These are phyloP conservation scores for Piloderma croceum DNA, from an alignment of 768 basidiomycete species.

Conservation along the genomic window DNA sequence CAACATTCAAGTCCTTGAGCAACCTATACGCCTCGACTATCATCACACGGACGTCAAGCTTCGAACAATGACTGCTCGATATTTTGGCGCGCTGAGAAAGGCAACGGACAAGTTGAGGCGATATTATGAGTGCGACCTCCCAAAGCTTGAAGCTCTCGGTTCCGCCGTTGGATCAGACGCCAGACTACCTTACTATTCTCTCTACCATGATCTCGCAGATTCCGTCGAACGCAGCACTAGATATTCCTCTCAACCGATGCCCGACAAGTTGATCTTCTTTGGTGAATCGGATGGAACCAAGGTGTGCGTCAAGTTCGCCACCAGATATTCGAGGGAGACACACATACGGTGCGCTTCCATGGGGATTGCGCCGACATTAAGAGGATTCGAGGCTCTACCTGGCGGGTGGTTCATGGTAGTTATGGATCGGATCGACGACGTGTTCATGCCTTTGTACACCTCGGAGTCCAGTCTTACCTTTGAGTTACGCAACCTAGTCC, in stretches of 20 bases:
- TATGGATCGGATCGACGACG: slow-evolving; percentile 18
- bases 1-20: slow-evolving; percentile 7
- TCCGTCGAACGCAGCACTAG: no score
- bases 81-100: slow-evolving; percentile 22
- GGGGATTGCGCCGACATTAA: slow-evolving; percentile 16
- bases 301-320: slow-evolving; percentile 27
- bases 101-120: slow-evolving; percentile 15
- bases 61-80: slow-evolving; percentile 11
- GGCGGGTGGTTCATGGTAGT: slow-evolving; percentile 26
- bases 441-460: no score
- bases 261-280: slow-evolving; percentile 18
- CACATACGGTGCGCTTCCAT: slow-evolving; percentile 14
- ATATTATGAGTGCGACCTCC: no score
- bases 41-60: slow-evolving; percentile 4
- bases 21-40: slow-evolving; percentile 4
- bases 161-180: no score
- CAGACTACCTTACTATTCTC: no score
- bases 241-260: slow-evolving; percentile 9
- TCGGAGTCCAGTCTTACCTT: no score
- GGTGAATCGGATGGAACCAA: slow-evolving; percentile 6
- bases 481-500: no score
- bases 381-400: slow-evolving; percentile 18
- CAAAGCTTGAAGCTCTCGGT: slow-evolving; percentile 4
- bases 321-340: slow-evolving; percentile 10
- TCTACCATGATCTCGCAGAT: no score